Evolutionary conservation across 2,329 filamentous ascomycete species (phyloP).

Genomic region (Pestalotiopsis fici): DNA sequence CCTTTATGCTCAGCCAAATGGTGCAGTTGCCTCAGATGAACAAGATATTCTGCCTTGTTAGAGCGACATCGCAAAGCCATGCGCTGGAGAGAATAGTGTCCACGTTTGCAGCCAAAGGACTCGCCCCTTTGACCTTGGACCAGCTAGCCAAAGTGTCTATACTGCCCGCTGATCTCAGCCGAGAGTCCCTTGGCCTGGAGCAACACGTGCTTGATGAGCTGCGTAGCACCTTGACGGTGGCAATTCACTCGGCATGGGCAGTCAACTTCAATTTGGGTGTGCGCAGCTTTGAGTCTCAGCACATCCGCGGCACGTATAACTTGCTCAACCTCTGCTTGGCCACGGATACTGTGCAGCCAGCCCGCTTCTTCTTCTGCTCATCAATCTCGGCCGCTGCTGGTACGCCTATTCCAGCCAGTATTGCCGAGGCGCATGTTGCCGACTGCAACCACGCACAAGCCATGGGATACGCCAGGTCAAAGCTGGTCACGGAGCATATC

Average conservation of each 20-base stretch:
- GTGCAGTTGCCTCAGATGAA: background rate
- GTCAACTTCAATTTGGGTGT: conserved; percentile 57
- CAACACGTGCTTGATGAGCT: conserved; percentile 26
- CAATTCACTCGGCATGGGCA: conserved; percentile 54
- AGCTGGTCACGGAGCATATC: conserved; percentile 49
- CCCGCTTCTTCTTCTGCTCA: conserved; percentile 44
- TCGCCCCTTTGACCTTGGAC: background rate
- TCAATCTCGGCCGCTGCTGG: conserved; percentile 42
- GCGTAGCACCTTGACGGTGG: conserved; percentile 33
- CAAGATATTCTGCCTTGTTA: background rate
- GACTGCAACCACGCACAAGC: conserved; percentile 41
- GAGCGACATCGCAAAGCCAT: background rate
- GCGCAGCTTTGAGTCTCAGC: conserved; percentile 44
- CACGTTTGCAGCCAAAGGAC: background rate
- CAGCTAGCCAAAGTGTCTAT: conserved; percentile 31
- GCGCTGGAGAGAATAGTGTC: background rate
- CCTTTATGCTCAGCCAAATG: background rate
- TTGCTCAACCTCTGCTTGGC: conserved; percentile 41
- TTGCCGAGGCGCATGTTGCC: conserved; percentile 36
- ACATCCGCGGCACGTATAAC: conserved; percentile 46
- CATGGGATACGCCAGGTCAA: conserved; percentile 54
- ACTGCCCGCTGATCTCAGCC: conserved; percentile 41
- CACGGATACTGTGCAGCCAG: conserved; percentile 30
- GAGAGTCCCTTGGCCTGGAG: conserved; percentile 39
- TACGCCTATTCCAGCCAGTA: conserved; percentile 34